phyloP scores from a whole-genome alignment of 441 rosid genomes.

The Jatropha multifida region DNA sequence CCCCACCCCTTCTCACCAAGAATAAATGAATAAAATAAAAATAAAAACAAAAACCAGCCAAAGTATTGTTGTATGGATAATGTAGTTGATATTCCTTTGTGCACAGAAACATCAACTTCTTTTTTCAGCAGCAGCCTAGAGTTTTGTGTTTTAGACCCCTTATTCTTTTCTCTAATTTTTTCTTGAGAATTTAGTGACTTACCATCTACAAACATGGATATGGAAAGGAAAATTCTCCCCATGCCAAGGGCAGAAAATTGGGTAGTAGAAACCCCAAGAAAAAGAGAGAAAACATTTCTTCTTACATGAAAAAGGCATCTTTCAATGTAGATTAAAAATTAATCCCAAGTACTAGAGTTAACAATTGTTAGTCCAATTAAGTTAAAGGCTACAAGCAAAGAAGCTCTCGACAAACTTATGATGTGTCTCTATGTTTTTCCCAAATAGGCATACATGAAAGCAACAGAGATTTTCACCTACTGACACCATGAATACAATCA shows the following conservation, averaged over 20 bases:
- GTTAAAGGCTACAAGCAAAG: not conserved
- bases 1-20: too few relatives aligned
- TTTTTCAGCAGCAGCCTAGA: too few relatives aligned
- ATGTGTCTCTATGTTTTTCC: not conserved
- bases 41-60: too few relatives aligned
- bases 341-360: not conserved
- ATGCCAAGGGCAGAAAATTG: not conserved
- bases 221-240: not conserved
- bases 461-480: not conserved
- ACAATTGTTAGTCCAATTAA: not conserved
- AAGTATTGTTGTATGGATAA: too few relatives aligned
- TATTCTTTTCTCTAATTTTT: too few relatives aligned
- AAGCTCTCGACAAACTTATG: not conserved
- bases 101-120: too few relatives aligned
- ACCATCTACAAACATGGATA: not conserved
- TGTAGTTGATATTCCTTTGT: too few relatives aligned
- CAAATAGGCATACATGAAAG: not conserved
- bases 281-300: not conserved
- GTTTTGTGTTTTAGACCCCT: not conserved
- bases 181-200: not conserved
- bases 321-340: not conserved
- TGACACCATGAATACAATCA: constrained; percentile 4
- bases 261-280: not conserved
- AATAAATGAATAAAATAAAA: too few relatives aligned
- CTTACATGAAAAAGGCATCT: not conserved